These are phyloP conservation scores for Neoarthrinium moseri DNA, from an alignment of 2,329 filamentous ascomycete species.

Conservation along the genomic window DNA sequence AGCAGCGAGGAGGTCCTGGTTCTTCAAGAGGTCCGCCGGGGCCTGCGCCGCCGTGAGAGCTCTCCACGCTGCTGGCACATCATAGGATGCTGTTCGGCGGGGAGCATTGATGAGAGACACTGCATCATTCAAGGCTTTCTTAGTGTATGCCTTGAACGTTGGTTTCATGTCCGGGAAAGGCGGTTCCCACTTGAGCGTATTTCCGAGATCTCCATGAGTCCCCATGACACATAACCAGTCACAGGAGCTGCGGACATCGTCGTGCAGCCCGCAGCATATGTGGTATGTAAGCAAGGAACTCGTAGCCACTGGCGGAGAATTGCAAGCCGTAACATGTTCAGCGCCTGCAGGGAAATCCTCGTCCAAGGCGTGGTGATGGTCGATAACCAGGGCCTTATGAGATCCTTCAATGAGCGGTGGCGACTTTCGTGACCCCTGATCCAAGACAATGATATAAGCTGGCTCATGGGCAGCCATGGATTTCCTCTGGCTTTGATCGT, in stretches of 20 bases:
- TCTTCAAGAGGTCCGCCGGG: conserved; percentile 50
- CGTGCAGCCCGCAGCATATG: conserved; percentile 58
- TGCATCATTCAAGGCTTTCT: conserved; percentile 61
- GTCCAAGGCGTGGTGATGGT: conserved; percentile 58
- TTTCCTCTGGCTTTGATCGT: conserved; percentile 50
- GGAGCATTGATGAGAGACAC: conserved; percentile 66
- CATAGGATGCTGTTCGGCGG: conserved; percentile 58
- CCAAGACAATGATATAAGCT: conserved; percentile 61
- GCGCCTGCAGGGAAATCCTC: conserved; percentile 56
- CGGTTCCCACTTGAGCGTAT: conserved; percentile 61
- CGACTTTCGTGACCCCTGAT: conserved; percentile 60
- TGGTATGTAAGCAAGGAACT: conserved; percentile 63
- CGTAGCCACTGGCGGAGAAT: conserved; percentile 65
- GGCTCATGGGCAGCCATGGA: conserved; percentile 51
- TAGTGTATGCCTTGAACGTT: conserved; percentile 59
- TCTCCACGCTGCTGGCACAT: conserved; percentile 60
- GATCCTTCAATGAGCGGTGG: conserved; percentile 50
- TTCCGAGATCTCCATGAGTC: conserved; percentile 66
- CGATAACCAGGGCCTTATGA: conserved; percentile 58
- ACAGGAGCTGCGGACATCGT: conserved; percentile 45
- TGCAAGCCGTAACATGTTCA: conserved; percentile 59
- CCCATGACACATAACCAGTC: conserved; percentile 65
- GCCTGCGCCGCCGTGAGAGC: conserved; percentile 49
- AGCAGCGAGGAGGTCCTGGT: conserved; percentile 50
- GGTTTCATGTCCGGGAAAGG: conserved; percentile 66